Percentiles rank a stretch among this genome's conserved stretches.
These are phyloP conservation scores for Fraxinus angustifolia DNA, from an alignment of 305 asterid species.

Conservation along the genomic window DNA sequence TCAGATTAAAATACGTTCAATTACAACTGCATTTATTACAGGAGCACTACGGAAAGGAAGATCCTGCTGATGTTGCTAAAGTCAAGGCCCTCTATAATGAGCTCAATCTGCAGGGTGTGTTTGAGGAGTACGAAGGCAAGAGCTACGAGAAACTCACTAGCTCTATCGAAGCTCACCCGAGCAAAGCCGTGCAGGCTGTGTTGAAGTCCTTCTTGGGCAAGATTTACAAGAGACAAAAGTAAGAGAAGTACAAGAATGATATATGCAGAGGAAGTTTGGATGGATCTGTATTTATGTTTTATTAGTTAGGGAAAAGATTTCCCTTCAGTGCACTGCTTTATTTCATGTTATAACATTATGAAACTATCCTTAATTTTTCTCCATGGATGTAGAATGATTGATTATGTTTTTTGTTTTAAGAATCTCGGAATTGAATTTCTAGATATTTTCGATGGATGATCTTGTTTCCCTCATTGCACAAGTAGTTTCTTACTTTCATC, in stretches of 20 bases:
- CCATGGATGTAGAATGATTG: background rate
- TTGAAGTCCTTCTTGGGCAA: constrained; percentile 43
- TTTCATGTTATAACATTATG: background rate
- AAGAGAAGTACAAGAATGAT: constrained; percentile 1
- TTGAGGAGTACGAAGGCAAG: constrained; percentile 38
- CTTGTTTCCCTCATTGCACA: background rate
- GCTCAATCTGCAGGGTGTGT: constrained; percentile 44
- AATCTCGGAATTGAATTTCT: background rate
- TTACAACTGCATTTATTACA: constrained; percentile 7
- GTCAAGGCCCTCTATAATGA: constrained; percentile 38
- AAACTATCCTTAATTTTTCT: background rate
- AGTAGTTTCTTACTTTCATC: background rate
- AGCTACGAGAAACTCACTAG: constrained; percentile 34
- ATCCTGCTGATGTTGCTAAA: constrained; percentile 37
- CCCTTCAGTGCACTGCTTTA: background rate
- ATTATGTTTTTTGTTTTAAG: background rate
- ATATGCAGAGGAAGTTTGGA: background rate
- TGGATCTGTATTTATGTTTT: background rate
- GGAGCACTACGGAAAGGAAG: constrained; percentile 45
- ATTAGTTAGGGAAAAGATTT: background rate
- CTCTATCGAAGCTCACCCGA: constrained; percentile 43
- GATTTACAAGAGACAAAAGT: constrained; percentile 49
- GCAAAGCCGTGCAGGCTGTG: constrained; percentile 44
- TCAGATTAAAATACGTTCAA: background rate
- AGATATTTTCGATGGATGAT: background rate